phyloP scores from a whole-genome alignment of 805 yeast genomes.

The Cyberlindnera euphorbiiphila region DNA sequence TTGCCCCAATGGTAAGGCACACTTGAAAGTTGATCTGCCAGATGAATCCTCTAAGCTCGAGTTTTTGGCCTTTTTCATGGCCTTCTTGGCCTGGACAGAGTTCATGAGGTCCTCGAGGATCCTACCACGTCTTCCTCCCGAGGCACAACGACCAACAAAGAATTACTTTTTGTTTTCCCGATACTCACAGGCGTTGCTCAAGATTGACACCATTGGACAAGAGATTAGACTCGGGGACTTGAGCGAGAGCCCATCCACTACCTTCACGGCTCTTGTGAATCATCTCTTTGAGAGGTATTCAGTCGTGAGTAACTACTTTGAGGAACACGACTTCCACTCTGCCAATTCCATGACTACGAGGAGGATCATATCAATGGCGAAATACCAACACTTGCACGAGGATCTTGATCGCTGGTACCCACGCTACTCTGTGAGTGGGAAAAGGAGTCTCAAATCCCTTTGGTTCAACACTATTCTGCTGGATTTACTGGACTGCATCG shows the following conservation, averaged over 20 bases:
- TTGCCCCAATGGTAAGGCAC: not conserved
- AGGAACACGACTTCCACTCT: not conserved
- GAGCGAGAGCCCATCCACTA: constrained; percentile 5
- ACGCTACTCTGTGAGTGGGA: not conserved
- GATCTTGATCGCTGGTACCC: constrained; percentile 10
- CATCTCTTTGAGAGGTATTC: constrained; percentile 10
- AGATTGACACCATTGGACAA: constrained; percentile 4
- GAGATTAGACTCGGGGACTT: constrained; percentile 4
- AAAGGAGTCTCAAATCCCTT: constrained; percentile 6
- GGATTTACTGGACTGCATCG: constrained; percentile 10
- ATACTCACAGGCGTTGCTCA: constrained; percentile 5
- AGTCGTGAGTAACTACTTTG: constrained; percentile 8
- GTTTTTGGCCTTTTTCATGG: constrained; percentile 7
- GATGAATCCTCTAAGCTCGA: constrained; percentile 4
- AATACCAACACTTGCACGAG: constrained; percentile 11
- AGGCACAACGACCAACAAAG: not conserved
- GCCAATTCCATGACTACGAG: constrained; percentile 1
- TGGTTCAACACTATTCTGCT: constrained; percentile 11
- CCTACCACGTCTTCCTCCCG: constrained; percentile 5
- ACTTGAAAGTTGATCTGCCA: constrained; percentile 5
- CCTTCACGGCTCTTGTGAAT: not conserved
- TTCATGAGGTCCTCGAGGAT: constrained; percentile 7
- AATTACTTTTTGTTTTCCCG: constrained; percentile 8
- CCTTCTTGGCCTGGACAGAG: constrained; percentile 9
- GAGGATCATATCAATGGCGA: constrained; percentile 7